These are phyloP conservation scores for Stipa capillata DNA, from an alignment of 176 grass and related monocot genomes.

Conservation along the genomic window DNA sequence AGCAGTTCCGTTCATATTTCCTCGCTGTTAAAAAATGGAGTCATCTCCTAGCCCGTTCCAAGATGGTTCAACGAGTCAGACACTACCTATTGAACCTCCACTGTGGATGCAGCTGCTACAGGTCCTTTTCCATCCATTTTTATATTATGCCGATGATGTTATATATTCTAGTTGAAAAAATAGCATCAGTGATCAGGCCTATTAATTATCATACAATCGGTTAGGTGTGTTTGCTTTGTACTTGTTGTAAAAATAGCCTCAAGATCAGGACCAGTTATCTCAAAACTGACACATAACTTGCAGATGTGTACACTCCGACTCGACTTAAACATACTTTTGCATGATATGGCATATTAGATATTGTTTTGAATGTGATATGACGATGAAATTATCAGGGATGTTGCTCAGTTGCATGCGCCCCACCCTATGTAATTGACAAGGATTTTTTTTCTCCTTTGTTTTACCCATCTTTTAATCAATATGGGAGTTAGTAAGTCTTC, in stretches of 20 bases:
- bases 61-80: constrained; percentile 44
- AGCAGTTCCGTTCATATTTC: constrained; percentile 55
- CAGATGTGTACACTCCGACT: neutral
- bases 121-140: constrained; percentile 29
- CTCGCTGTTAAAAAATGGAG: constrained; percentile 29
- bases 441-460: no score
- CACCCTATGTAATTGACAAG: no score
- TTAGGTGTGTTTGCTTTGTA: neutral
- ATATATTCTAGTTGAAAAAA: neutral
- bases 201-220: neutral
- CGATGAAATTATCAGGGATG: neutral
- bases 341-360: neutral
- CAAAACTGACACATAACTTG: no score
- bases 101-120: constrained; percentile 32
- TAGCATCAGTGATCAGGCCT: no score
- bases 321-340: neutral
- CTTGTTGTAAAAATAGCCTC: no score
- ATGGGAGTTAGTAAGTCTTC: neutral
- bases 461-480: neutral
- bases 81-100: constrained; percentile 26
- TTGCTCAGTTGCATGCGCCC: neutral
- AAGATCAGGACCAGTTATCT: no score
- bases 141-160: neutral
- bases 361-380: neutral
- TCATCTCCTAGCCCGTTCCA: constrained; percentile 33